Base-by-base conservation (phyloP, 306 rosid genomes). In the Cucurbita pepo region DNA sequence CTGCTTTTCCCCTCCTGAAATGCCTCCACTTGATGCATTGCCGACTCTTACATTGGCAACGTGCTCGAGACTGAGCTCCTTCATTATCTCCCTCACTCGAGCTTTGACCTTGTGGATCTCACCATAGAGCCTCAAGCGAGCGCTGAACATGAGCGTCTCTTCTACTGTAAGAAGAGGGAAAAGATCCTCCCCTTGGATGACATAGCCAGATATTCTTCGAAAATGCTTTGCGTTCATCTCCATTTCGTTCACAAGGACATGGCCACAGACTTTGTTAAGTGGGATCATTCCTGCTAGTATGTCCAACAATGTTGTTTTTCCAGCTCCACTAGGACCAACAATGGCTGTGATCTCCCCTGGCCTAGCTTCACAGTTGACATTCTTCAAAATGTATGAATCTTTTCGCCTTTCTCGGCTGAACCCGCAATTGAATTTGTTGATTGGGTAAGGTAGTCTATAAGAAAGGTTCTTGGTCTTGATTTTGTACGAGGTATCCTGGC, bases 241-340 rank as follows among this genome's bases (percentile, higher is more conserved):
- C 50, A 76, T 56, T 15, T 83, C 79, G 21, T 83, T 83, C 34
- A 86, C 82, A 12, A 79, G 67, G 43, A 81, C 85, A 56, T 79
- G 85, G 52, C 82, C 83, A 5, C 43, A 57, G 18, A 81, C 65
- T 45, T 62, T 58, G n/a, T 43, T 71, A 6, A 69, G 74, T 18
- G 85, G 82, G 69, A 78, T 57, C 76, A 59, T 78, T 62, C 86
- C 82, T 5, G 82, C 85, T 5, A 86, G 71, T 16, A 83, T 83
- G 40, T 86, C 84, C 50, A 83, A 52, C 77, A 81, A 50, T 5
- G 85, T 83, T 16, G 84, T 83, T 76, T 81, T 86, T 64, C 85
- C 84, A 12, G 82, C 86, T 44, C 87, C 89, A 65, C 87, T 83
- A 44, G 84, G 83, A 58, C 83, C 87, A 6, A 80, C 89, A 16